phyloP scores from a whole-genome alignment of 2,329 filamentous ascomycete species.

The Colletotrichum brevisporum region DNA sequence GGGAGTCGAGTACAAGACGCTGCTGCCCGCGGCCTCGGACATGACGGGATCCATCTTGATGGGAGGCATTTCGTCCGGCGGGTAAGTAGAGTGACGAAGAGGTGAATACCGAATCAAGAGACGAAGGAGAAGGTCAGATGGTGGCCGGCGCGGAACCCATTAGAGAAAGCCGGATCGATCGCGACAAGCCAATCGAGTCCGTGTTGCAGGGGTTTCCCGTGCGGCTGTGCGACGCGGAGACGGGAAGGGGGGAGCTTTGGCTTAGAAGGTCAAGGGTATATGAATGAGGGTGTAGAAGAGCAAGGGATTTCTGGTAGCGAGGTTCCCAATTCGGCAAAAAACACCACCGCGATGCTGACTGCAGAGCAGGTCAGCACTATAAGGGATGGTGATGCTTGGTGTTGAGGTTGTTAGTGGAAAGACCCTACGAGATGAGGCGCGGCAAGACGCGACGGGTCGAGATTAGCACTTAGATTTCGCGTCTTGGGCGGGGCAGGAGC shows the following conservation, averaged over 20 bases:
- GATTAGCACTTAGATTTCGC: constrained; percentile 32
- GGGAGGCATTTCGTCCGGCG: constrained; percentile 12
- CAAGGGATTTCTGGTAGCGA: background rate
- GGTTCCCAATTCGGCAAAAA: background rate
- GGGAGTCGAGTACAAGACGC: background rate
- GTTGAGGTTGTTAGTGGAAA: background rate
- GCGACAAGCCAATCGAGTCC: background rate
- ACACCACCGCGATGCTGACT: background rate
- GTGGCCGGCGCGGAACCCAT: background rate
- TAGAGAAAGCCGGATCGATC: background rate
- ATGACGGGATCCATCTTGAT: constrained; percentile 23
- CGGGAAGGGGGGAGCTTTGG: background rate
- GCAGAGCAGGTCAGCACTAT: background rate
- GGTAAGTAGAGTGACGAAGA: constrained; percentile 4
- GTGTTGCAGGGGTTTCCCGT: background rate
- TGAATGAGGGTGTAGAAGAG: background rate
- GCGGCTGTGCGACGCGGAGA: background rate
- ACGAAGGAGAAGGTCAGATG: no score
- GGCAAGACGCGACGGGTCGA: constrained; percentile 3
- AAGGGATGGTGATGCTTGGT: background rate
- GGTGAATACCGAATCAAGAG: no score
- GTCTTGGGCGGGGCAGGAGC: constrained; percentile 14
- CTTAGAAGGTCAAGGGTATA: background rate
- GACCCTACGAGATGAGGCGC: background rate
- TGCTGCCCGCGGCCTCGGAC: background rate